A percentile compares a stretch with the other conserved stretches of the same genome.
phyloP scores from a whole-genome alignment of 257 asterid species.

The Solanum okadae region DNA sequence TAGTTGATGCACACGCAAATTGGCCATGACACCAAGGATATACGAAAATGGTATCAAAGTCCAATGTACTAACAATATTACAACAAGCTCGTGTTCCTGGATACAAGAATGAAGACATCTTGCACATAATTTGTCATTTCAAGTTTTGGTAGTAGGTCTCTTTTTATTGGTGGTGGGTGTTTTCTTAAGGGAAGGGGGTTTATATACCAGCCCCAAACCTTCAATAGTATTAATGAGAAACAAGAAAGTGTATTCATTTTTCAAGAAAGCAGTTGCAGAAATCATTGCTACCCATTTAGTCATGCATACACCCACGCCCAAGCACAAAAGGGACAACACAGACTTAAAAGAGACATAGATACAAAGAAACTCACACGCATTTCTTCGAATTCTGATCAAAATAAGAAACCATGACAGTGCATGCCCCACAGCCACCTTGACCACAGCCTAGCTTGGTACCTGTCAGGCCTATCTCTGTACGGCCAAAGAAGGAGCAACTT shows the following conservation, averaged over 20 bases:
- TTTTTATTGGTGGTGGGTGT: neutral
- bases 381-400: constrained; percentile 57
- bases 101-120: neutral
- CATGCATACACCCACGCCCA: neutral
- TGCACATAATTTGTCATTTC: neutral
- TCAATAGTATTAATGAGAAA: neutral
- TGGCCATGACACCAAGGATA: neutral
- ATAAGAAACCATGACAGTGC: constrained; percentile 96
- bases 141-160: neutral
- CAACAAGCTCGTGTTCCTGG: neutral
- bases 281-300: neutral
- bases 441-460: constrained; percentile 99
- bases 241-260: neutral
- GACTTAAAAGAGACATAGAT: neutral
- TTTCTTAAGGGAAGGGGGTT: neutral
- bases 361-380: constrained; percentile 73
- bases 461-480: constrained; percentile 66
- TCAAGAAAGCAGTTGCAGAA: neutral
- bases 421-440: constrained; percentile 99
- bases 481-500: constrained; percentile 4
- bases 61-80: neutral
- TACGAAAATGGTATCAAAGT: neutral
- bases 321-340: neutral
- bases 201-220: neutral
- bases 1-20: neutral